Evolutionary conservation across 495 filamentous ascomycete species (phyloP).

Genomic region (Neurospora sp.): DNA sequence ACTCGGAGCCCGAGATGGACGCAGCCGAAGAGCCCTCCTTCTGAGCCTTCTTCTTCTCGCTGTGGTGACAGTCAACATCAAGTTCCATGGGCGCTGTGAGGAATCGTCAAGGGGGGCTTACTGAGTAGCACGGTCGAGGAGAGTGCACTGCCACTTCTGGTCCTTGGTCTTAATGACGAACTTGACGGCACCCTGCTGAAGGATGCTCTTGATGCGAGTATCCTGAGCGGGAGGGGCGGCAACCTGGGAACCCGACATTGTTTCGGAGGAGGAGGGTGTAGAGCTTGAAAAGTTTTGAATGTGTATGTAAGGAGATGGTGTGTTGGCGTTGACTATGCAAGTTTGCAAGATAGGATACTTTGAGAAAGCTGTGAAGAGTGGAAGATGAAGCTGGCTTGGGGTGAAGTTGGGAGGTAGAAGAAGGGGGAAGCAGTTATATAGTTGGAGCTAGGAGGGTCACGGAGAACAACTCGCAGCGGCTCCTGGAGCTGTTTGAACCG

Average conservation of each 20-base stretch:
- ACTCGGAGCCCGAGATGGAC: slow-evolving; percentile 18
- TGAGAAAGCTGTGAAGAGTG: background rate
- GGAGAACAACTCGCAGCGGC: background rate
- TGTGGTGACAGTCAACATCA: slow-evolving; percentile 5
- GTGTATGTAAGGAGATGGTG: background rate
- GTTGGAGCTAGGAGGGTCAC: background rate
- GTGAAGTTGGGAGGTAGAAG: background rate
- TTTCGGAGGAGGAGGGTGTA: background rate
- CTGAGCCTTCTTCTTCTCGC: slow-evolving; percentile 24
- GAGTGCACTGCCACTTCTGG: slow-evolving; percentile 28
- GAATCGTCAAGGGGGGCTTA: slow-evolving; percentile 13
- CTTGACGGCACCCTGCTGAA: slow-evolving; percentile 25
- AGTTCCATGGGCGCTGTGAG: background rate
- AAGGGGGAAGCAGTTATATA: background rate
- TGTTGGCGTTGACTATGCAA: background rate
- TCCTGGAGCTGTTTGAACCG: background rate
- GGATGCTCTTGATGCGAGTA: slow-evolving; percentile 18
- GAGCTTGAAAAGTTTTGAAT: background rate
- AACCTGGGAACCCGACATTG: background rate
- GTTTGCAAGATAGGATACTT: background rate
- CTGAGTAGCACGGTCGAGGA: slow-evolving; percentile 33
- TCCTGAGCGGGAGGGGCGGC: slow-evolving; percentile 6
- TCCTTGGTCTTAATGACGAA: slow-evolving; percentile 34
- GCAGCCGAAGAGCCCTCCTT: slow-evolving; percentile 12
- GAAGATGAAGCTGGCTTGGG: background rate